Evolutionary conservation across 352 stramenopile genomes (phyloP), one percentile per base, ranked within the genome.

Genomic region (Globisporangium uncinulatum): DNA sequence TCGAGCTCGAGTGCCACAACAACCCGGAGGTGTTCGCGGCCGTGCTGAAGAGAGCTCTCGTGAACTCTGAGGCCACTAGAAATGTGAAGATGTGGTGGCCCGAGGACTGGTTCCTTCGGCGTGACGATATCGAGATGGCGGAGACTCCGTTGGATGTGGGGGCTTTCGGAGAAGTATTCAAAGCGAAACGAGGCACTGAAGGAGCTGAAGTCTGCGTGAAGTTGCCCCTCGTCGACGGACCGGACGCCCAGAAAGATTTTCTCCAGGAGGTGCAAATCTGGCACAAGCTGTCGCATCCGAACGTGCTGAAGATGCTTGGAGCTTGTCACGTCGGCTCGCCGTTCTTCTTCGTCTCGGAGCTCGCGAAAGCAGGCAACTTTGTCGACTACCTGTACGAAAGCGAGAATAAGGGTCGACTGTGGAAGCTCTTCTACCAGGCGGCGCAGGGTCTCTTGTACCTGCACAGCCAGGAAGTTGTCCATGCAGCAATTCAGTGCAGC

Each of bases 401-500:
- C 4, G 41, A 66, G 29, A 64, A 52, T 32, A 56, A 65, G 62
- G 10, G 52, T 0, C 50, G 54, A 11, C 15, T 74, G 14, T 73
- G 65, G 62, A 47, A 24, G 3, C 54, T 57, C 1, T 69, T 86
- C 29, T 65, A 76, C 51, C 58, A 81, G 32, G 69, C 69, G 0
- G 67, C 72, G 1, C 37, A 79, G 8, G 83, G 78, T 0, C 60
- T 94, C 17, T 19, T 47, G 32, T 92, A 77, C 65, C 50, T 94
- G 19, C 79, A 94, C 61, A 43, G 54, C 32, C 50, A 75, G 31
- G 69, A 71, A 39, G 66, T 89, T 11, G 70, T 97, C 14, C 88
- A 97, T 51, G 81, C 87, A 14, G 86, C 97, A 51, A 69, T 96
- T 17, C 97, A 96, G 56, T 47, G 42, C n/a, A 70, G 59, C 54